These are phyloP conservation scores for Nothophytophthora sp. DNA, from an alignment of 352 stramenopile species.

Conservation along the genomic window DNA sequence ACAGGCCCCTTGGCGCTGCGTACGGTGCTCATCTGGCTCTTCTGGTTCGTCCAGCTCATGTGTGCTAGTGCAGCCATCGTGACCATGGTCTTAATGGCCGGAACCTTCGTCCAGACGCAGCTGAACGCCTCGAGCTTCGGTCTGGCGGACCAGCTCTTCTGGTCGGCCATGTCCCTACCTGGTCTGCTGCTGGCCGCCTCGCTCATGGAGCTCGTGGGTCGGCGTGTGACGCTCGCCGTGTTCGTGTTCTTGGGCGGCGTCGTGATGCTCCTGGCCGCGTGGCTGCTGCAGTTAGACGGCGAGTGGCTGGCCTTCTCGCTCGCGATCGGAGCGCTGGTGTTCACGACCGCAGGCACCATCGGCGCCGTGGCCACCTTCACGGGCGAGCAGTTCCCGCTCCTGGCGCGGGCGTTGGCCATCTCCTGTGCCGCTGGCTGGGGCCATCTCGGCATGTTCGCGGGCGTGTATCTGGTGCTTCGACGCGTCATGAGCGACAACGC, in stretches of 20 bases:
- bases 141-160: constrained; percentile 34
- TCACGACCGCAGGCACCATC: constrained; percentile 28
- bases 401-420: constrained; percentile 45
- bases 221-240: constrained; percentile 31
- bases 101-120: constrained; percentile 26
- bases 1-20: constrained; percentile 33
- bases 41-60: constrained; percentile 31
- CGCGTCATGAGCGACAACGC: constrained; percentile 18
- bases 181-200: constrained; percentile 41
- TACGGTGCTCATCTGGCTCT: constrained; percentile 49
- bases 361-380: constrained; percentile 38
- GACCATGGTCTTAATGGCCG: constrained; percentile 28
- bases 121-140: constrained; percentile 3
- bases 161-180: constrained; percentile 35
- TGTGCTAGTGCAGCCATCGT: constrained; percentile 23
- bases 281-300: constrained; percentile 19
- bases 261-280: constrained; percentile 28
- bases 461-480: constrained; percentile 31
- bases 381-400: constrained; percentile 46
- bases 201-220: constrained; percentile 38
- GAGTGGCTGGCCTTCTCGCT: constrained; percentile 25
- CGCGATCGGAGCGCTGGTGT: constrained; percentile 15
- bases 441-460: constrained; percentile 42
- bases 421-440: constrained; percentile 34
- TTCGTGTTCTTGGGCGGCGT: constrained; percentile 28